These are phyloP conservation scores for Physcomitrellopsis africana DNA, from an alignment of 225 moss, liverwort and hornwort genomes.

Conservation along the genomic window DNA sequence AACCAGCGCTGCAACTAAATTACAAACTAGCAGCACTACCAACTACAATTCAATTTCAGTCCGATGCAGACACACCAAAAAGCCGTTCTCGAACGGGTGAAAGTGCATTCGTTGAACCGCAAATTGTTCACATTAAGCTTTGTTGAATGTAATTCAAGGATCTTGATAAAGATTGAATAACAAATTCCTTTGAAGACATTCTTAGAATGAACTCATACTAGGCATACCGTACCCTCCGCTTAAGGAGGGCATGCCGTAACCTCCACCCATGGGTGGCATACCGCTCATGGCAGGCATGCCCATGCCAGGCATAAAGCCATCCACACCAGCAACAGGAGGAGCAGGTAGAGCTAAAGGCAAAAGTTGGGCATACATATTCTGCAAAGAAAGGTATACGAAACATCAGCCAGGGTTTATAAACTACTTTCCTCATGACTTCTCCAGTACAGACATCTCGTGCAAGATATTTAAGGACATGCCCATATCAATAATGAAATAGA, in stretches of 20 bases:
- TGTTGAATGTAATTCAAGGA: conserved; percentile 12
- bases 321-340: conserved; percentile 90
- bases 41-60: conserved; percentile 33
- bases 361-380: conserved; percentile 99
- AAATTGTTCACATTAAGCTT: conserved; percentile 40
- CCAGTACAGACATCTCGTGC: not conserved
- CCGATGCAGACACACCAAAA: conserved; percentile 35
- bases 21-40: not conserved
- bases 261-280: conserved; percentile 51
- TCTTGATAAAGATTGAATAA: conserved; percentile 15
- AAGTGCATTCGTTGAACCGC: conserved; percentile 27
- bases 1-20: conserved; percentile 25
- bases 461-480: not conserved
- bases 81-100: conserved; percentile 31
- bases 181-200: not conserved
- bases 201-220: conserved; percentile 68
- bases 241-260: conserved; percentile 81
- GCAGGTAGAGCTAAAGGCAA: conserved; percentile 96
- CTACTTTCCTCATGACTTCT: not conserved
- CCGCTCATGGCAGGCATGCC: conserved; percentile 53
- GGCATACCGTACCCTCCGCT: conserved; percentile 90
- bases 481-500: not conserved
- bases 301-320: conserved; percentile 64
- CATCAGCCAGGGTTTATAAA: conserved; percentile 17
- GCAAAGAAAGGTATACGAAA: conserved; percentile 35